phyloP scores from a whole-genome alignment of 2,329 filamentous ascomycete genomes.

The Pseudocercospora fuligena region DNA sequence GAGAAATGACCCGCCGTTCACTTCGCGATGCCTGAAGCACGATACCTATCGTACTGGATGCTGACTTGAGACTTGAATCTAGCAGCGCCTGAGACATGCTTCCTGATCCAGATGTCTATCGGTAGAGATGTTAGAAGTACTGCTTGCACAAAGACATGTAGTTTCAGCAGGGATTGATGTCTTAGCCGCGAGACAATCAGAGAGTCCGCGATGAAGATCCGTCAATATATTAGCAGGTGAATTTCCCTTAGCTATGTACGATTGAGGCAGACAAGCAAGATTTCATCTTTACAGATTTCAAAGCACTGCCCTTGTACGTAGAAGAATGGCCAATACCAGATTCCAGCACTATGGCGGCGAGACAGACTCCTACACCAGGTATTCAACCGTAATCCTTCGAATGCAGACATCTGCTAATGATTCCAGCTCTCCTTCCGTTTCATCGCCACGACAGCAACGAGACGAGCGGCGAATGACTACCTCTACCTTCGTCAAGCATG shows the following conservation, averaged over 20 bases:
- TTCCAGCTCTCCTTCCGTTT: background rate
- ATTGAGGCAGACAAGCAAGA: background rate
- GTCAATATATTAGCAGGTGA: background rate
- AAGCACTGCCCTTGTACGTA: background rate
- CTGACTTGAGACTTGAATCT: background rate
- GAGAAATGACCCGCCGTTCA: background rate
- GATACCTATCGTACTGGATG: background rate
- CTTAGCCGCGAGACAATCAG: background rate
- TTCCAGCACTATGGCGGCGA: background rate
- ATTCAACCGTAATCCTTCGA: background rate
- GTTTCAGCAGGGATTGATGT: background rate
- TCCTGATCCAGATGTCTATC: background rate
- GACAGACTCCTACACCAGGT: background rate
- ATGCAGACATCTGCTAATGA: background rate
- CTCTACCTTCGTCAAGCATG: background rate
- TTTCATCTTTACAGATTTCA: too few species aligned
- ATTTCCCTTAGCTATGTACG: background rate
- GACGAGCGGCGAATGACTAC: background rate
- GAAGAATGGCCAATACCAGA: background rate
- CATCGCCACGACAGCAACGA: background rate
- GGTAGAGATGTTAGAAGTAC: background rate
- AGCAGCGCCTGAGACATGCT: background rate
- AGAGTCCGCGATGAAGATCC: background rate
- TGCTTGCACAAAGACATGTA: background rate
- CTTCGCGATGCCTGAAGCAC: background rate